These are phyloP conservation scores for Septoria petroselini DNA, from an alignment of 2,329 filamentous ascomycete species.

Conservation along the genomic window DNA sequence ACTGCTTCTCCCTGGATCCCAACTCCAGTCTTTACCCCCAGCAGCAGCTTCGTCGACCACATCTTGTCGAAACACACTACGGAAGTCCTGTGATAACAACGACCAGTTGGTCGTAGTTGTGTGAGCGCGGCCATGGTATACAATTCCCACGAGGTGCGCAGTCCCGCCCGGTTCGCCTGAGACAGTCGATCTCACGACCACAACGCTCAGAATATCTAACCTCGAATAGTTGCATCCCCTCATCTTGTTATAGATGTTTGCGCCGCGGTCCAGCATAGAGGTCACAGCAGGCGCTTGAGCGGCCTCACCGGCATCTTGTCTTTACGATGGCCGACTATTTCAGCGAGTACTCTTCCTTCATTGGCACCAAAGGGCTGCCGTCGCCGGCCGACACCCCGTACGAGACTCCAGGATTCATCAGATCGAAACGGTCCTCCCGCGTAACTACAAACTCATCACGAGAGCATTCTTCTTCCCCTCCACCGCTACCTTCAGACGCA, in stretches of 20 bases:
- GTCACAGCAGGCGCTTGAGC: constrained; percentile 10
- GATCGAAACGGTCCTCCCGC: constrained; percentile 63
- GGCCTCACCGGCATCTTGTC: neutral
- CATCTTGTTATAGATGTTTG: constrained; percentile 24
- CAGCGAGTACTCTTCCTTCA: constrained; percentile 44
- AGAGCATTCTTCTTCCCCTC: constrained; percentile 60
- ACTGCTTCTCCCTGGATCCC: constrained; percentile 11
- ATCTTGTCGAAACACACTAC: constrained; percentile 4
- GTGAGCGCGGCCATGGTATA: constrained; percentile 3
- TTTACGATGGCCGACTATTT: constrained; percentile 44
- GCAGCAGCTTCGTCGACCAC: neutral
- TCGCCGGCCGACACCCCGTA: constrained; percentile 71
- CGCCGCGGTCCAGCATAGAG: constrained; percentile 33
- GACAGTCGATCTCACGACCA: neutral
- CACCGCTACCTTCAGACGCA: constrained; percentile 49
- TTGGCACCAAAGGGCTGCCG: constrained; percentile 59
- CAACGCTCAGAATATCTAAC: neutral
- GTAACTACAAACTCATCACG: constrained; percentile 57
- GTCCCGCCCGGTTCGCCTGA: neutral
- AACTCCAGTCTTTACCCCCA: constrained; percentile 20
- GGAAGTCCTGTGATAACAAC: constrained; percentile 4
- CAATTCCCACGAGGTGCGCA: constrained; percentile 11
- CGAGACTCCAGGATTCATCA: constrained; percentile 51
- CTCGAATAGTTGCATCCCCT: constrained; percentile 8
- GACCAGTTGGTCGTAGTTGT: neutral